Base-by-base conservation (phyloP, 1,284 basidiomycete species). In the Schizophyllum amplum region DNA sequence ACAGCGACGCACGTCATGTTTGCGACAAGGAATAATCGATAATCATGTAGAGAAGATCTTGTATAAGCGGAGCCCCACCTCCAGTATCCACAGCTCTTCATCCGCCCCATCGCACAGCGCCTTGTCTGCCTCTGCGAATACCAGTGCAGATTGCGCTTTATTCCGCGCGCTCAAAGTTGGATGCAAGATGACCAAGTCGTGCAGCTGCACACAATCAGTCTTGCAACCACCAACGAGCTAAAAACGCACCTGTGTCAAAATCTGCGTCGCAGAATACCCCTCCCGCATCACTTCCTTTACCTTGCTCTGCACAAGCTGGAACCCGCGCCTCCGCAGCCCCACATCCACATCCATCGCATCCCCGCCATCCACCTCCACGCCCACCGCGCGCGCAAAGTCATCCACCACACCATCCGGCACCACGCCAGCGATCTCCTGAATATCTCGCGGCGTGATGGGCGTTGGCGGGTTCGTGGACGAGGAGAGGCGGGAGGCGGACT, bases 391-490 rank as follows among this genome's bases (percentile, higher is more conserved):
- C 0, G 87, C 86, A 59, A 99, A 85, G 33, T 79, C 75, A 27
- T 82, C 74, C 48, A 99, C 83, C 2, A 92, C 83, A 15, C 65
- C 61, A 58, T 85, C 80, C 0, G 97, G 96, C 0, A 99, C 92
- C 11, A 98, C 90, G 0, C 97, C 97, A 0, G 96, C 96, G 57
- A 99, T 99, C 71, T 99, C 97, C 71, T 98, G 92, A 20, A 99
- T 90, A 64, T 92, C 90, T 27, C 64, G 69, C 7, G 86, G 71
- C 1, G 85, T 84, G 60, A 98, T 92, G 21, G 83, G 75, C 13
- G 82, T 83, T 0, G 89, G 86, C 1, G 89, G 86, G 15, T 69
- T 71, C 1, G 82, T 84, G 0, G 91, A 86, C 4, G 80, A 72
- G 15, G 87, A 87, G 33, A 99, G 78, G 25, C 96, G 84, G 51